Percentiles rank a stretch among this genome's conserved stretches.
These are phyloP conservation scores for Durio zibethinus DNA, from an alignment of 345 rosid species.

Conservation along the genomic window DNA sequence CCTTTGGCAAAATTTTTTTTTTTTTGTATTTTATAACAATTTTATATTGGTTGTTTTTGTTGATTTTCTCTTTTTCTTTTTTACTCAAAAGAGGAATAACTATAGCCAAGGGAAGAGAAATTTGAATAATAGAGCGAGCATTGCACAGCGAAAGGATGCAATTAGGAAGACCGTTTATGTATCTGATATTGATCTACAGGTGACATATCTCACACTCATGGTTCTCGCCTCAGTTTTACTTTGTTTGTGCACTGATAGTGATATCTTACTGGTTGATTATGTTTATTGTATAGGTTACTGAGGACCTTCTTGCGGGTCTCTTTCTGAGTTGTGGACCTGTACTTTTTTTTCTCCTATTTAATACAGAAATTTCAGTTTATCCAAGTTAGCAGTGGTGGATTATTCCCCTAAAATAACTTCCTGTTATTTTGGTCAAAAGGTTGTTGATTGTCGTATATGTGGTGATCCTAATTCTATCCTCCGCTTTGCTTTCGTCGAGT, in stretches of 20 bases:
- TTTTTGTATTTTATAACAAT: background rate
- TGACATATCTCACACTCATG: slow-evolving; percentile 13
- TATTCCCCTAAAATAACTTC: slow-evolving; percentile 1
- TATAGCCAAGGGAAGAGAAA: slow-evolving; percentile 71
- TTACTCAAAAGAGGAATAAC: slow-evolving; percentile 60
- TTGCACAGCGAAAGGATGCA: slow-evolving; percentile 88
- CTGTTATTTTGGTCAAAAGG: slow-evolving; percentile 29
- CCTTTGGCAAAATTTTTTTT: background rate
- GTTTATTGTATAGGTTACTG: slow-evolving; percentile 57
- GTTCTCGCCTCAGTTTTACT: background rate
- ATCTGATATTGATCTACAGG: slow-evolving; percentile 81
- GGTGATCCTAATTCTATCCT: slow-evolving; percentile 94
- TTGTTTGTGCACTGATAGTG: slow-evolving; percentile 14
- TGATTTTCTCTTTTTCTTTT: background rate
- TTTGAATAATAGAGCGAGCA: slow-evolving; percentile 71
- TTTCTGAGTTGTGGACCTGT: slow-evolving; percentile 83
- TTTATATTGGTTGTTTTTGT: background rate
- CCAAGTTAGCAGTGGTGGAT: background rate
- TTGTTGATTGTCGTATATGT: slow-evolving; percentile 90
- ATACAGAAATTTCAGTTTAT: background rate
- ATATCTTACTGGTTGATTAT: slow-evolving; percentile 10
- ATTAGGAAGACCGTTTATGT: slow-evolving; percentile 85
- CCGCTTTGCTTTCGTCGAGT: slow-evolving; percentile 93
- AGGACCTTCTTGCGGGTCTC: slow-evolving; percentile 89
- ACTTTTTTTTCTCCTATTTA: slow-evolving; percentile 1